Percentiles rank a stretch among this genome's conserved stretches.
Evolutionary conservation across 805 yeast species (phyloP).

Genomic region (Candida ficus): DNA sequence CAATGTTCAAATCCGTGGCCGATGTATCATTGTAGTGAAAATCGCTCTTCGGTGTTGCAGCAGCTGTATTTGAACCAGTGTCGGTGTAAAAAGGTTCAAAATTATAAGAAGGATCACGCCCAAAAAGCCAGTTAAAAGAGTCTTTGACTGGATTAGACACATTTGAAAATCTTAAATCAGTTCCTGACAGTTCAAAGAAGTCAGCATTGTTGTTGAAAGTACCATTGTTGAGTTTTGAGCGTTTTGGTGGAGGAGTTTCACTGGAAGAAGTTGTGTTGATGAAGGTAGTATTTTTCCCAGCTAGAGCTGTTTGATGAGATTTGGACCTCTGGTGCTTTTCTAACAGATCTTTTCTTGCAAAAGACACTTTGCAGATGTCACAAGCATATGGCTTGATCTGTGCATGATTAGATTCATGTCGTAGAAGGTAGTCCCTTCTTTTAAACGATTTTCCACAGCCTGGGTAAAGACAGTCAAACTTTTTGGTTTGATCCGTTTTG

Average conservation of each 20-base stretch:
- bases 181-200: conserved; percentile 3
- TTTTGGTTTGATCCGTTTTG: neutral
- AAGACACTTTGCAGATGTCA: conserved; percentile 21
- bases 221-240: neutral
- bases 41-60: neutral
- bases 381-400: conserved; percentile 26
- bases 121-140: conserved; percentile 23
- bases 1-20: neutral
- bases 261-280: neutral
- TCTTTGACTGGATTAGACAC: conserved; percentile 20
- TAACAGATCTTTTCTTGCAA: conserved; percentile 29
- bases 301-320: conserved; percentile 9
- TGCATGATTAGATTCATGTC: conserved; percentile 30
- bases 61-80: neutral
- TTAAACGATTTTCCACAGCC: conserved; percentile 26
- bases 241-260: neutral
- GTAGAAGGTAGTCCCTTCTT: conserved; percentile 29
- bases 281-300: neutral
- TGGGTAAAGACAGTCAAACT: conserved; percentile 13
- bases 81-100: conserved; percentile 1
- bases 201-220: neutral
- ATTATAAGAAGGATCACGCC: conserved; percentile 3
- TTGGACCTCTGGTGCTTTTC: conserved; percentile 28
- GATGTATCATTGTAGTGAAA: neutral
- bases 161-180: conserved; percentile 10